Evolutionary conservation across 2,329 filamentous ascomycete genomes (phyloP), one percentile per base, ranked within the genome.

Genomic region (Fusarium sarcochroum): DNA sequence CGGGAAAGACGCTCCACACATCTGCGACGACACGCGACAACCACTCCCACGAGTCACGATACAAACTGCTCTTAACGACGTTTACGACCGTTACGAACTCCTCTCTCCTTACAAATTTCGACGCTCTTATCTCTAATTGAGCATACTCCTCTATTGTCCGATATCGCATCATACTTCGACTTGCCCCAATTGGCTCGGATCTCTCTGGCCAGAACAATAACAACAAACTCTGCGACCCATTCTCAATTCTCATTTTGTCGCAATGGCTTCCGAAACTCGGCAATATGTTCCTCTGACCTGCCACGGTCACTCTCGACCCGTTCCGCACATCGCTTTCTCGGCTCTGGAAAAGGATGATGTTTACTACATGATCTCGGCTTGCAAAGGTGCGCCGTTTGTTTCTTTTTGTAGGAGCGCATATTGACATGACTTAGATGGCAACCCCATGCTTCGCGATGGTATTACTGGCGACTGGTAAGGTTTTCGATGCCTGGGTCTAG

Each of bases 401-500:
- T 37, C 55, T 44, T 62, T 66, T 38, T 44, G 37, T 44, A 34
- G 54, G 47, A 53, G 42, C 41, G 51, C 58, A 57, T 61, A 63
- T 71, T 78, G 58, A 78, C 67, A 30, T 40, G 48, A 15, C 62
- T 61, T 56, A 94, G 96, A 99, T 84, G 95, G 95, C 76, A 98
- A 98, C 79, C 96, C 96, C 50, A 98, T 98, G 94, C 91, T 99
- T 73, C 93, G 96, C 70, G 93, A 98, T 82, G 96, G 96, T 67
- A 88, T 97, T 65, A 99, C 95, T 47, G 96, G 96, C 61, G 94
- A 98, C 80, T 98, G 94, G 92, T 92, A 83, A 63, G 84, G 71
- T 57, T 21, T 14, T 38, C 25, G 23, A 34, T 32, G 17, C 34
- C 47, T 18, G n/a, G 15, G 4, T 49, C 62, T 55, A 34, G 35